Evolutionary conservation across 306 rosid species (phyloP), one percentile per base, ranked within the genome.

Genomic region (Vigna mungo): DNA sequence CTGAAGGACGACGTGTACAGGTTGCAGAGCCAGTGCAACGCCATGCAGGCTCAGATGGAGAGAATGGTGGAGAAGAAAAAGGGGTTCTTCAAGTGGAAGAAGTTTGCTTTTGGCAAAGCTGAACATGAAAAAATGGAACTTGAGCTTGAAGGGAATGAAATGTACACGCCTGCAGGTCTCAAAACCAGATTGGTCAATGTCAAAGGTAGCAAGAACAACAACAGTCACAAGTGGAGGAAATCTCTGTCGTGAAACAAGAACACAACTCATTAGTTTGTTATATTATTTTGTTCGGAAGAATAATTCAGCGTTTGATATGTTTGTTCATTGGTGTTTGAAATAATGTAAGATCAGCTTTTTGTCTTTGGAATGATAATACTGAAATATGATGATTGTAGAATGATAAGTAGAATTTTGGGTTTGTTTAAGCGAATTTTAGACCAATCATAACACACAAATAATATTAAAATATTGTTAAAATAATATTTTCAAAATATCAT

Each of bases 11-110:
- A 93, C 1, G 84, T 95, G 10, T 10, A 80, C 3, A 89, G 86
- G 91, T 83, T 95, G n/a, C 97, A 92, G 21, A 81, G 64, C 46
- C 97, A 86, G 47, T 92, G 92, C 83, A 88, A 60, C 25, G 59
- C 81, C 3, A 85, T 95, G 97, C 93, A 95, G 25, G 78, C 56
- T 8, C 96, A 90, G 51, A 77, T 88, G 82, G 97, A 90, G 82
- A 90, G 74, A 77, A 64, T 92, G 76, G 36, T 74, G 51, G 92
- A 81, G 76, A 82, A 86, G 77, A 83, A 83, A 61, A 92, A 85
- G 69, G 86, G 79, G 18, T 34, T 90, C 62, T 91, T 92, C 69
- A 90, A 82, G 70, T 95, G 97, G 99, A 92, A 80, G 90, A 90
- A 46, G 59, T 80, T 92, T 46, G 88, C 75, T 0, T 70, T 88